Evolutionary conservation across 441 rosid genomes (phyloP).

Genomic region (Oxalis stricta): DNA sequence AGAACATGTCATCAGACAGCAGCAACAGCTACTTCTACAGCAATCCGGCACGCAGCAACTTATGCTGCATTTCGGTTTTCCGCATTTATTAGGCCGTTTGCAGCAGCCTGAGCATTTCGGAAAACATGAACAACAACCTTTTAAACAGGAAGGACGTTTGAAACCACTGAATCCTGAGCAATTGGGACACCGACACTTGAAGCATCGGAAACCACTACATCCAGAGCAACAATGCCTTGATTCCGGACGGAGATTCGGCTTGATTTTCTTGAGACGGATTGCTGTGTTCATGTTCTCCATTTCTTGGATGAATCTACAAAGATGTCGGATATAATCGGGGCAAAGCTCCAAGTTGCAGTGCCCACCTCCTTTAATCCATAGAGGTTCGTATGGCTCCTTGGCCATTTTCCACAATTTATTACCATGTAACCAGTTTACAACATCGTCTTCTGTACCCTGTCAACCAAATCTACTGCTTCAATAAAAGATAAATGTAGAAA

Average conservation of each 20-base stretch:
- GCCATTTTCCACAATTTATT: constrained; percentile 83
- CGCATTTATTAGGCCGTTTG: too few species aligned
- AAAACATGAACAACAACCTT: constrained; percentile 23
- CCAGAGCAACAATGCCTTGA: constrained; percentile 13
- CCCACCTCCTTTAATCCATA: constrained; percentile 99
- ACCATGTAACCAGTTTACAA: constrained; percentile 92
- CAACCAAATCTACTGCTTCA: too few species aligned
- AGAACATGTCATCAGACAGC: too few species aligned
- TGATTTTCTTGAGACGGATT: constrained; percentile 59
- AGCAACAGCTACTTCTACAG: too few species aligned
- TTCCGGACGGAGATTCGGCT: constrained; percentile 31
- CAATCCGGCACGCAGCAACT: too few species aligned
- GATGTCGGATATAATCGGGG: constrained; percentile 84
- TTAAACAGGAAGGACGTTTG: constrained; percentile 17
- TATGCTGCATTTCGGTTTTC: constrained; percentile 23
- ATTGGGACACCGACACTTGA: constrained; percentile 31
- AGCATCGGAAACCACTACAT: constrained; percentile 23
- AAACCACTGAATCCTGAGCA: constrained; percentile 35
- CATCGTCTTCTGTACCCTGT: constrained; percentile 95
- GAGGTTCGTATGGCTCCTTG: constrained; percentile 73
- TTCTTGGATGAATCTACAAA: constrained; percentile 63
- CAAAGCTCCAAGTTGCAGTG: constrained; percentile 93
- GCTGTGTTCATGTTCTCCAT: constrained; percentile 71
- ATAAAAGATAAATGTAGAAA: too few species aligned
- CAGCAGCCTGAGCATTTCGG: constrained; percentile 20